phyloP scores from a whole-genome alignment of 2,329 filamentous ascomycete genomes.

The Ramichloridium luteum region DNA sequence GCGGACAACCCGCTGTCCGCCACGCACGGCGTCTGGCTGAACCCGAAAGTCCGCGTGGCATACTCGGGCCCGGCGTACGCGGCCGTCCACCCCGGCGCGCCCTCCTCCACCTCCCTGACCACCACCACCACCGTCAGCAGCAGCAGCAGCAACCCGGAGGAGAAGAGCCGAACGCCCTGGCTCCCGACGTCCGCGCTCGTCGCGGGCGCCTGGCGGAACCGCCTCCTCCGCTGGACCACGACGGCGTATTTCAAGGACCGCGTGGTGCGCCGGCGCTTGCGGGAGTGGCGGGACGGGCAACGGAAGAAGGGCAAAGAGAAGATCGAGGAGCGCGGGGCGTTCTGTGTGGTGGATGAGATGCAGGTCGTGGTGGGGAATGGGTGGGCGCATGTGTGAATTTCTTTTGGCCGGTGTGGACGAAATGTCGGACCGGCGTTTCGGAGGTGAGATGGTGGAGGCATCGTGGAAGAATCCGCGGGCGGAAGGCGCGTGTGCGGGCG shows the following conservation, averaged over 20 bases:
- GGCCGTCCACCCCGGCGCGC: constrained; percentile 23
- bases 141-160: no score
- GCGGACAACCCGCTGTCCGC: constrained; percentile 51
- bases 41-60: constrained; percentile 56
- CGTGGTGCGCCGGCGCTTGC: constrained; percentile 14
- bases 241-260: constrained; percentile 22
- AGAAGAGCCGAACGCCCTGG: no score
- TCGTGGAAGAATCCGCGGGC: no score
- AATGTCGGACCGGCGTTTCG: no score
- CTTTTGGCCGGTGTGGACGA: no score
- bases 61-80: constrained; percentile 47
- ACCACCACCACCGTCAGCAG: constrained; percentile 14
- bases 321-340: constrained; percentile 19
- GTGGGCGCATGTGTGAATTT: constrained; percentile 21
- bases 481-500: no score
- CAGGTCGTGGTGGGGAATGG: constrained; percentile 18
- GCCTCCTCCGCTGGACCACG: constrained; percentile 37
- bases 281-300: no score
- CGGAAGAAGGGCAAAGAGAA: constrained; percentile 1
- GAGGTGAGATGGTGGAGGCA: no score
- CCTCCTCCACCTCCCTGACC: no score
- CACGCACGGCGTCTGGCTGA: constrained; percentile 50
- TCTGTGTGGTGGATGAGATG: constrained; percentile 21
- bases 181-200: constrained; percentile 33
- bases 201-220: constrained; percentile 47